Conservation (phyloP, 306 rosid genomes). For the Spatholobus suberectus region DNA sequence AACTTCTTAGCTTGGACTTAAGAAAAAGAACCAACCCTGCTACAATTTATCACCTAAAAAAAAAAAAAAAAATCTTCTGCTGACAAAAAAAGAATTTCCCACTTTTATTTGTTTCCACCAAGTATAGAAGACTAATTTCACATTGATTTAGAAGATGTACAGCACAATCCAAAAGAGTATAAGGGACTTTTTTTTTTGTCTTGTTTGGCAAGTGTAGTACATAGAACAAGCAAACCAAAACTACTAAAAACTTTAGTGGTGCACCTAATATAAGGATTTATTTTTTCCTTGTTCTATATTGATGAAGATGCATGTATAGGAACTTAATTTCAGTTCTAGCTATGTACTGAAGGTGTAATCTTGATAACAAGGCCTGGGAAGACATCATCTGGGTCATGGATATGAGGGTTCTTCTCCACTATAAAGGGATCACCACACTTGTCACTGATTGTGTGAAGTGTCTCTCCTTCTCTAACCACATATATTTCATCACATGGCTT, state of each 20-base stretch:
- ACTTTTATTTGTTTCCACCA: background rate
- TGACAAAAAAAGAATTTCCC: background rate
- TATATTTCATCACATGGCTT: constrained; percentile 53
- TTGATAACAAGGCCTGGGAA: constrained; percentile 40
- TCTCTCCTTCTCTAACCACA: constrained; percentile 59
- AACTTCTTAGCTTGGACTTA: background rate
- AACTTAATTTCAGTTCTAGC: background rate
- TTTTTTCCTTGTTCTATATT: background rate
- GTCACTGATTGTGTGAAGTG: constrained; percentile 55
- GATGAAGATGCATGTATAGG: background rate
- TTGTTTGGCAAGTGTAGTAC: background rate
- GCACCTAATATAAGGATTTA: background rate
- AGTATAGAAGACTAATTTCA: background rate
- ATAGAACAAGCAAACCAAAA: background rate
- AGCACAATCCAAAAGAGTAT: background rate
- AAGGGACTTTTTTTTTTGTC: background rate
- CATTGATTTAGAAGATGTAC: background rate
- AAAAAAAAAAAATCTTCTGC: constrained; percentile 3
- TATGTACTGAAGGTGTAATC: constrained; percentile 33
- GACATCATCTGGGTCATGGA: constrained; percentile 51
- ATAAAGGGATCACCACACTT: constrained; percentile 59
- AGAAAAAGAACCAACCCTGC: constrained; percentile 7
- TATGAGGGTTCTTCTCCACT: constrained; percentile 56
- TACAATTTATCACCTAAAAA: background rate
- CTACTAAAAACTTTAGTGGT: background rate